These are phyloP conservation scores for Bjerkandera adusta DNA, from an alignment of 1,284 basidiomycete species.

Conservation along the genomic window DNA sequence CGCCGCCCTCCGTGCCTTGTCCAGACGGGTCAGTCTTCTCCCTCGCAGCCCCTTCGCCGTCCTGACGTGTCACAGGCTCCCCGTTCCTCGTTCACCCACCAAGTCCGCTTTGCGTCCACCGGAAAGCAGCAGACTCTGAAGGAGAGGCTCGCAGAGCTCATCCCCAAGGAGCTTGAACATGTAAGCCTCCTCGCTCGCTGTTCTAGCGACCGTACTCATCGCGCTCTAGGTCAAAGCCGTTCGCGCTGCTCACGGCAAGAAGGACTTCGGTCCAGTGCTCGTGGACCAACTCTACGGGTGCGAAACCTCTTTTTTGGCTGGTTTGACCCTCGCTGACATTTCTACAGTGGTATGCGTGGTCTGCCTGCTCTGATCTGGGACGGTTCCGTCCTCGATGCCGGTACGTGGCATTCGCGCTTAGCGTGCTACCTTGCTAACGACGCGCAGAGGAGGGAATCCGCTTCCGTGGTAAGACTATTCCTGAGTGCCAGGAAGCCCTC, in stretches of 20 bases:
- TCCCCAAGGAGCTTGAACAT: constrained; percentile 86
- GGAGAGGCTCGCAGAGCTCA: constrained; percentile 88
- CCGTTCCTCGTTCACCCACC: constrained; percentile 45
- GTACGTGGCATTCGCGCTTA: constrained; percentile 36
- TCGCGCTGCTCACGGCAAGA: constrained; percentile 84
- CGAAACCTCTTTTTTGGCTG: constrained; percentile 22
- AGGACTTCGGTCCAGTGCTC: constrained; percentile 85
- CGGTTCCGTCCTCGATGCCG: constrained; percentile 91
- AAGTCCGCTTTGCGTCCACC: constrained; percentile 64
- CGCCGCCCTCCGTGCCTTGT: not conserved
- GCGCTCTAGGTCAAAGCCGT: constrained; percentile 72
- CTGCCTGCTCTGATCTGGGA: constrained; percentile 91
- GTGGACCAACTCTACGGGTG: constrained; percentile 91
- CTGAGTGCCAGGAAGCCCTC: constrained; percentile 82
- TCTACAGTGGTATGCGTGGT: constrained; percentile 87
- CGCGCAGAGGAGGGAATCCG: constrained; percentile 88
- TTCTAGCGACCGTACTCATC: constrained; percentile 4
- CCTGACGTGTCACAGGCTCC: constrained; percentile 22
- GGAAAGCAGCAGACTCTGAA: constrained; percentile 79
- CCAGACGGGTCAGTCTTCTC: not conserved
- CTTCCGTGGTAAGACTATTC: constrained; percentile 92
- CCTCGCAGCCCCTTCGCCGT: not conserved
- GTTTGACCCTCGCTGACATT: constrained; percentile 1
- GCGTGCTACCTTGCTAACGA: not conserved
- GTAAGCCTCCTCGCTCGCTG: constrained; percentile 36